Evolutionary conservation across 2,329 filamentous ascomycete genomes (phyloP).

Genomic region (Colletotrichum tofieldiae): DNA sequence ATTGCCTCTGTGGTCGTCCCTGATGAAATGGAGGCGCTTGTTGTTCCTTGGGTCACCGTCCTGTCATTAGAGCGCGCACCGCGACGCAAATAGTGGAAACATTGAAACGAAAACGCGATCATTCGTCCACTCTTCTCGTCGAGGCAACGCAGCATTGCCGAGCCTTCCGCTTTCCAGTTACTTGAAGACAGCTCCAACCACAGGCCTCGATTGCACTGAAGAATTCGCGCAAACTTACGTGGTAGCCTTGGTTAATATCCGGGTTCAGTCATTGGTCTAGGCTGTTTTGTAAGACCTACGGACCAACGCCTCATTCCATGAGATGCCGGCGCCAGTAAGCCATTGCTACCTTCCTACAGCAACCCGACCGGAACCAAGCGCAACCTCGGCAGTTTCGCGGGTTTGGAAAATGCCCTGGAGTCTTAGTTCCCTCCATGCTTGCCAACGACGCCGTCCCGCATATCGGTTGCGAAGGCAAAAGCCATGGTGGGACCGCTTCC

Average conservation of each 20-base stretch:
- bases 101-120: neutral
- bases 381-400: too few relatives aligned
- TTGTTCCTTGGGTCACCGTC: neutral
- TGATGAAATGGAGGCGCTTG: neutral
- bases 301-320: neutral
- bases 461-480: neutral
- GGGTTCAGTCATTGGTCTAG: too few relatives aligned
- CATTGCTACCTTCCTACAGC: neutral
- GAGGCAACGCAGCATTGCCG: neutral
- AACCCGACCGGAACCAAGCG: neutral
- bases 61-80: too few relatives aligned
- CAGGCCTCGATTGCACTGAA: neutral
- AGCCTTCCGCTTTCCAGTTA: neutral
- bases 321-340: neutral
- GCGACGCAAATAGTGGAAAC: neutral
- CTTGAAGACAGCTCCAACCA: neutral
- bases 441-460: neutral
- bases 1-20: neutral
- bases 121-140: neutral
- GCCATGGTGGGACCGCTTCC: neutral
- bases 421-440: neutral
- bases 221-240: neutral
- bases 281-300: neutral
- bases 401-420: too few relatives aligned
- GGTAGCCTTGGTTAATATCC: too few relatives aligned